Evolutionary conservation across 2,329 filamentous ascomycete species (phyloP), one percentile per base, ranked within the genome.

Genomic region (Colletotrichum caudatum): DNA sequence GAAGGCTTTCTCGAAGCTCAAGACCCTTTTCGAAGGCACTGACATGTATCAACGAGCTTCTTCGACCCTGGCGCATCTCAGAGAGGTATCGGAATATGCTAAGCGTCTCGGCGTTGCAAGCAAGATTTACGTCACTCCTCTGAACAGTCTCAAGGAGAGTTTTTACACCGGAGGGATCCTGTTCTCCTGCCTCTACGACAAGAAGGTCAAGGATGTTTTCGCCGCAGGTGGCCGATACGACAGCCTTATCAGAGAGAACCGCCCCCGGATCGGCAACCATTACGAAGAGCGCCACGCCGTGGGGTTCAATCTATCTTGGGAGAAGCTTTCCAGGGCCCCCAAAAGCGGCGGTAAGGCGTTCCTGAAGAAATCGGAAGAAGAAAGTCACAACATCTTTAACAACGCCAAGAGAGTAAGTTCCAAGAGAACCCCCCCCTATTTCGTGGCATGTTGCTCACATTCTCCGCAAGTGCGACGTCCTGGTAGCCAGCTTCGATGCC

Each of bases 161-260:
- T 98, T 98, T 79, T 99, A 96, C 80, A 85, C 89, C 23, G 92
- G 93, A 1, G 95, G 95, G 9, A 86, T 98, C 37, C 85, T 98
- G 54, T 98, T 99, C 79, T 93, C 97, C 73, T 98, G 94, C 77
- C 83, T 98, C 2, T 94, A 95, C 74, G 95, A 98, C 79, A 91
- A 89, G 73, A 97, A 94, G 79, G 89, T 92, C 73, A 91, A 89
- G 76, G 92, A 96, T 75, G 93, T 98, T 0, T 94, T 98, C 77
- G 96, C 95, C 7, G 96, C 95, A 41, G 96, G 97, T 62, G 96
- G 96, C 2, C 90, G 96, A 60, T 99, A 99, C 79, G 97, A 99
- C 79, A 90, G 90, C 59, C 84, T 99, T 26, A 95, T 99, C 74
- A 91, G 91, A 78, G 93, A 97, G 72, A 93, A 97, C 77, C 89